Evolutionary conservation across 1,284 basidiomycete species (phyloP).

Genomic region (Microbotryum violaceum): DNA sequence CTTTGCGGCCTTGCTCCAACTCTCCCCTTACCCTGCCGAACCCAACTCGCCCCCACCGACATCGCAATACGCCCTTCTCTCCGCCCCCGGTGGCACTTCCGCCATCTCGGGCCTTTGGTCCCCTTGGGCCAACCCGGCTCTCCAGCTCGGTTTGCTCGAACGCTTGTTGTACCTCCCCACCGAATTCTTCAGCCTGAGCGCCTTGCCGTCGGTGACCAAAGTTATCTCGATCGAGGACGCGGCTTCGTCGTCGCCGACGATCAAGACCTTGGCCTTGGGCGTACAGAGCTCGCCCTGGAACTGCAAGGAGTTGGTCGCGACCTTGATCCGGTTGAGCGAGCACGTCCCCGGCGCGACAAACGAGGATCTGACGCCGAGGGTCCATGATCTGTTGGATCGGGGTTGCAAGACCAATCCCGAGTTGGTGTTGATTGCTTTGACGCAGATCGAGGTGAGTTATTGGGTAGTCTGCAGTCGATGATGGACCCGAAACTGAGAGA

Average conservation of each 20-base stretch:
- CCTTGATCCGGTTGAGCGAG: conserved; percentile 67
- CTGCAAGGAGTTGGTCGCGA: conserved; percentile 80
- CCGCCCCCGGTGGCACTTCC: conserved; percentile 13
- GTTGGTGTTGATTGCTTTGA: conserved; percentile 83
- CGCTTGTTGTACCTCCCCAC: conserved; percentile 78
- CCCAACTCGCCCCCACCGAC: conserved; percentile 1
- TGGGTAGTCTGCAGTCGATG: background rate
- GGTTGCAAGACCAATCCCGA: conserved; percentile 89
- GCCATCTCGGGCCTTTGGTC: conserved; percentile 39
- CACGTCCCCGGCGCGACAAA: too few relatives aligned
- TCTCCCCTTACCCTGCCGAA: conserved; percentile 43
- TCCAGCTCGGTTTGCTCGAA: conserved; percentile 79
- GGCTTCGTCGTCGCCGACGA: conserved; percentile 59
- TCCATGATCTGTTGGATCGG: conserved; percentile 81
- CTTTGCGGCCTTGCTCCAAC: conserved; percentile 66
- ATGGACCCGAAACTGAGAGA: background rate
- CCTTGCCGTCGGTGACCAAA: conserved; percentile 60
- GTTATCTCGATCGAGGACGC: conserved; percentile 82
- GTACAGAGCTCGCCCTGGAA: conserved; percentile 92
- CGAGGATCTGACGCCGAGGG: conserved; percentile 39
- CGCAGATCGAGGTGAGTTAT: conserved; percentile 72
- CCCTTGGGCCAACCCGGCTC: conserved; percentile 71
- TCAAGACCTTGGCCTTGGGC: conserved; percentile 71
- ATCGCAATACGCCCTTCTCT: conserved; percentile 7
- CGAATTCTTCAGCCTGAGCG: conserved; percentile 80